phyloP scores from a whole-genome alignment of 2,329 filamentous ascomycete species.

The Chaetothyriales sp. region DNA sequence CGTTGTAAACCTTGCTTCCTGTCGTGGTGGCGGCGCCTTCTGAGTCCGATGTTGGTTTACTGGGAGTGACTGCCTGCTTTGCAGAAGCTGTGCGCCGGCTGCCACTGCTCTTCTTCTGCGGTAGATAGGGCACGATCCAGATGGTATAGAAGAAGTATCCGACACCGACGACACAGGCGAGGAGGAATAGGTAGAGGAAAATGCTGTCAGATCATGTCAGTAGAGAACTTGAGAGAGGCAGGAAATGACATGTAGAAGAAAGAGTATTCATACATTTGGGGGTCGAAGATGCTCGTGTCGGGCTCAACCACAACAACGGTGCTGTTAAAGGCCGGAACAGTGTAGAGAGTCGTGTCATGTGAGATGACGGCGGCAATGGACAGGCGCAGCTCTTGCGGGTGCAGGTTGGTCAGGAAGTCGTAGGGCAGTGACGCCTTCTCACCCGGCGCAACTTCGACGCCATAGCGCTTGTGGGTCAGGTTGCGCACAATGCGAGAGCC shows the following conservation, averaged over 20 bases:
- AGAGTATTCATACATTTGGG: conserved; percentile 61
- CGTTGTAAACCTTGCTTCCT: conserved; percentile 63
- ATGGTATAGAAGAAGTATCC: conserved; percentile 97
- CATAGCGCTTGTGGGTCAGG: conserved; percentile 62
- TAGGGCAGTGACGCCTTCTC: conserved; percentile 47
- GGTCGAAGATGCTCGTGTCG: conserved; percentile 81
- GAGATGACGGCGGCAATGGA: conserved; percentile 61
- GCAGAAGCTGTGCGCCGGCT: conserved; percentile 29
- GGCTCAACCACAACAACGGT: conserved; percentile 78
- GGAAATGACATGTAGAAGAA: not conserved
- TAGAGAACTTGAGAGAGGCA: conserved; percentile 4
- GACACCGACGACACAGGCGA: conserved; percentile 59
- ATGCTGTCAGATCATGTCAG: conserved; percentile 42
- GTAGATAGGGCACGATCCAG: conserved; percentile 92
- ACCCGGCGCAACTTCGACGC: conserved; percentile 57
- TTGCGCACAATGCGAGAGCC: conserved; percentile 58
- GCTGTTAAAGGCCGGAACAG: conserved; percentile 64
- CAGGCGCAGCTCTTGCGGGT: conserved; percentile 74
- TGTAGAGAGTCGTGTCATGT: conserved; percentile 43
- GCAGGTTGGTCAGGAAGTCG: conserved; percentile 77
- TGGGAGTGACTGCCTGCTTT: not conserved
- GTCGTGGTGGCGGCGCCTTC: conserved; percentile 56
- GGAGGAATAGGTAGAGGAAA: conserved; percentile 91
- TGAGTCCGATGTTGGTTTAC: conserved; percentile 42
- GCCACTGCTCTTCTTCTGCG: conserved; percentile 39